A percentile compares a stretch with the other conserved stretches of the same genome.
Conservation (phyloP, 1,284 basidiomycete species). For the Trichosporon inkin region DNA sequence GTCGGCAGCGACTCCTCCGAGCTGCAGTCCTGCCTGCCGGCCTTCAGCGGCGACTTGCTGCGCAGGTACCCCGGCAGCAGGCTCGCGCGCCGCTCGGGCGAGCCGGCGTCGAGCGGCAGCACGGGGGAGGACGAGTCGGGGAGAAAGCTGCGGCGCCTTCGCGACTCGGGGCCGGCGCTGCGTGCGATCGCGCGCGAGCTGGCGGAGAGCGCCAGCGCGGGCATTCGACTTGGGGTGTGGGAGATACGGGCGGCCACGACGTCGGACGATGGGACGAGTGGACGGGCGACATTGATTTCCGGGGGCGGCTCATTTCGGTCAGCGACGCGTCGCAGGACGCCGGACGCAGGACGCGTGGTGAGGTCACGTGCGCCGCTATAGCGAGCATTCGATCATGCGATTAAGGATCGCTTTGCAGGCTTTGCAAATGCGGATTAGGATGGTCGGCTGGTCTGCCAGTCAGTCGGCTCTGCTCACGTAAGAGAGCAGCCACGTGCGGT, state of each 20-base stretch:
- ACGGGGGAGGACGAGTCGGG: background rate
- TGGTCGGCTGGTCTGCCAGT: too few species aligned
- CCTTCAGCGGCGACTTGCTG: background rate
- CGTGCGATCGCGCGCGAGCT: background rate
- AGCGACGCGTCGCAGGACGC: too few species aligned
- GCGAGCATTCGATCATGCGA: too few species aligned
- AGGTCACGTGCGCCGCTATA: too few species aligned
- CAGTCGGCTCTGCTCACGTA: too few species aligned
- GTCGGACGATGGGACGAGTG: too few species aligned
- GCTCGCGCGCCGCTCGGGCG: background rate
- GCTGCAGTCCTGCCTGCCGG: background rate
- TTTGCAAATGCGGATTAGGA: too few species aligned
- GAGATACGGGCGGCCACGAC: background rate
- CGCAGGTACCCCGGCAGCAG: background rate
- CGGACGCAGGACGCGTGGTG: too few species aligned
- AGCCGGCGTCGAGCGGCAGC: background rate
- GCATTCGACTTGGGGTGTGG: background rate
- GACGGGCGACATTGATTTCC: too few species aligned
- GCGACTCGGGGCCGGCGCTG: background rate
- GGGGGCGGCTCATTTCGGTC: too few species aligned
- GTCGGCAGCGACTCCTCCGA: conserved; percentile 3
- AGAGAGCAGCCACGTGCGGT: too few species aligned
- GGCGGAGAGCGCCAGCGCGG: background rate
- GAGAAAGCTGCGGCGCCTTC: background rate
- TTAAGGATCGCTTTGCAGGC: too few species aligned